These are phyloP conservation scores for Phytophthora fragariaefolia DNA, from an alignment of 352 stramenopile species.

Conservation along the genomic window DNA sequence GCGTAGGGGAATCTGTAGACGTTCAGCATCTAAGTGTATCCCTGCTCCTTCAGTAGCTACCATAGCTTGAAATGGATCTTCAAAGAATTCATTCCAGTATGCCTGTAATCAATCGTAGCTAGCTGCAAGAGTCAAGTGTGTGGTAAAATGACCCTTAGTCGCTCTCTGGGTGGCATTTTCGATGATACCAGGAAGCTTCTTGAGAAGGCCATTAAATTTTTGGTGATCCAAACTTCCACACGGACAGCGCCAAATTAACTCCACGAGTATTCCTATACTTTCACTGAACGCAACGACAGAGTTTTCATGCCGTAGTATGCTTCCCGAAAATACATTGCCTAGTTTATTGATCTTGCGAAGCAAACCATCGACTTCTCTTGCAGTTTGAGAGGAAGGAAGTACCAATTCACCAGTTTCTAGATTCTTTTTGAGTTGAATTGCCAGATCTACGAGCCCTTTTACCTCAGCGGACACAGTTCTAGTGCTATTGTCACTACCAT, in stretches of 20 bases:
- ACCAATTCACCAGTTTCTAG: background rate
- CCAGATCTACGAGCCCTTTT: background rate
- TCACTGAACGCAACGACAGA: background rate
- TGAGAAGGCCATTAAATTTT: background rate
- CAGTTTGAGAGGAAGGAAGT: background rate
- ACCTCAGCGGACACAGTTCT: background rate
- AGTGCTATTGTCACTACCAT: background rate
- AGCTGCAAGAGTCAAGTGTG: no score
- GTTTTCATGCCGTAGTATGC: background rate
- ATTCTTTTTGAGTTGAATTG: background rate
- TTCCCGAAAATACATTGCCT: background rate
- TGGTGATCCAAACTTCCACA: background rate
- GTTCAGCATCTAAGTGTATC: background rate
- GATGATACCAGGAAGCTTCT: background rate
- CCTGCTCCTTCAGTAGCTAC: background rate
- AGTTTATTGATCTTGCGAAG: background rate
- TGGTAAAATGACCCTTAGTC: no score
- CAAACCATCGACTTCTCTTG: background rate
- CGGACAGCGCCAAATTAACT: background rate
- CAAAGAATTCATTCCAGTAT: background rate
- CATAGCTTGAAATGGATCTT: background rate
- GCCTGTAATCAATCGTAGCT: background rate
- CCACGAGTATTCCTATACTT: background rate
- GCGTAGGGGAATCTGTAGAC: background rate
- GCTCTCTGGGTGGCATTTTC: background rate